These are phyloP conservation scores for Arthrobotrys musiformis DNA, from an alignment of 2,329 filamentous ascomycete species.

Conservation along the genomic window DNA sequence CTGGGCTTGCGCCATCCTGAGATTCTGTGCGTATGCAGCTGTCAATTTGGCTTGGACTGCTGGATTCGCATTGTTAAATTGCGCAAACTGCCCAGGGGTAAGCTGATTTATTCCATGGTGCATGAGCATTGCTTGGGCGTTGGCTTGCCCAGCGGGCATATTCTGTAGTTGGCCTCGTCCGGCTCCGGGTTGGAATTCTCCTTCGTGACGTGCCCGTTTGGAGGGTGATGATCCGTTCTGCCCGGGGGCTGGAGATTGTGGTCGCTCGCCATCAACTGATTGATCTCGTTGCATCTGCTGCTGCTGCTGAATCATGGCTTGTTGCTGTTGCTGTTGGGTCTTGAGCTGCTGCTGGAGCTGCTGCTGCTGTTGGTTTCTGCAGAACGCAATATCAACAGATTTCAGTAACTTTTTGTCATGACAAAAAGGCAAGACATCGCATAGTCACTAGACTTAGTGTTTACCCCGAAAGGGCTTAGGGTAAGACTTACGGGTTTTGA, in stretches of 20 bases:
- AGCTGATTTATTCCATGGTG: conserved; percentile 81
- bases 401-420: conserved; percentile 56
- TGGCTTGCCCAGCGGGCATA: conserved; percentile 55
- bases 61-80: conserved; percentile 66
- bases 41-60: conserved; percentile 82
- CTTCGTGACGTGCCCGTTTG: conserved; percentile 58
- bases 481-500: conserved; percentile 50
- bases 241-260: conserved; percentile 64
- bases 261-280: conserved; percentile 71
- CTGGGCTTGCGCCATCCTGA: conserved; percentile 80
- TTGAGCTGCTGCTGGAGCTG: conserved; percentile 58
- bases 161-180: conserved; percentile 51
- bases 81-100: conserved; percentile 79
- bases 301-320: conserved; percentile 75
- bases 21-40: conserved; percentile 84
- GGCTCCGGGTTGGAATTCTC: conserved; percentile 48
- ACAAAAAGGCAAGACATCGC: conserved; percentile 56
- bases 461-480: conserved; percentile 23
- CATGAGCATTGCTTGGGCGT: conserved; percentile 66
- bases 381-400: conserved; percentile 54
- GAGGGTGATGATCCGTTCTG: conserved; percentile 59
- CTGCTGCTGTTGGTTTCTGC: conserved; percentile 52
- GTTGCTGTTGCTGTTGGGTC: conserved; percentile 66
- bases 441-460: conserved; percentile 53
- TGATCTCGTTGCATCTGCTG: conserved; percentile 69